Base-by-base conservation (phyloP, 257 asterid species). In the Datura wrightii region DNA sequence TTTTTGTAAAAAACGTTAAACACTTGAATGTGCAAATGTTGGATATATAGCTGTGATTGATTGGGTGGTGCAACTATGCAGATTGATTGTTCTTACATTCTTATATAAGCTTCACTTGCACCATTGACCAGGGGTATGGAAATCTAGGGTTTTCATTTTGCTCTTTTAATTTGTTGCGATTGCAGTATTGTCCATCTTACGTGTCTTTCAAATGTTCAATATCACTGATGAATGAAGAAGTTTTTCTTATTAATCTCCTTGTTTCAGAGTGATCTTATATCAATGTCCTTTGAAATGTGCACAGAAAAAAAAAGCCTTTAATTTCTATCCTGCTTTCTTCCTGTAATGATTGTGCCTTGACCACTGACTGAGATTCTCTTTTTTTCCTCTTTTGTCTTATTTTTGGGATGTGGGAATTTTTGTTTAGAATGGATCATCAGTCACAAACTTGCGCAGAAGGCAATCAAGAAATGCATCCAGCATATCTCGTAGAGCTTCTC, bases 361-460 rank as follows among this genome's bases (percentile, higher is more conserved):
- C 46, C 84, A 60, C 60, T 58, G 58, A 41, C 60, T 24, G 16
- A 59, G 8, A 19, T 31, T 24, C 36, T 41, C 15, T 65, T 44
- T 46, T 34, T 44, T 58, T 58, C 74, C 72, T 80, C 52, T 31
- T 10, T 53, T 79, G 5, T 66, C 80, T 18, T 52, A 42, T 83
- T 83, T 83, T 67, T 53, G 63, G 81, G 63, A 34, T 15, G 48
- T 52, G 24, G 82, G 58, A 42, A 83, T 50, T 50, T 16, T 83
- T 71, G 24, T 89, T 56, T 93, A 96, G 99, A 91, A 93, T 86
- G 89, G 85, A 53, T 83, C 88, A 72, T 82, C 83, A 34, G 59
- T 63, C 60, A 36, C 92, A 83, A 85, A 86, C 85, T 59, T 88
- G 85, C 89, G 60, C 56, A 84, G 97, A 80, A 94, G 88, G 86